Percentiles rank a stretch among this genome's conserved stretches.
Evolutionary conservation across 2,329 filamentous ascomycete genomes (phyloP).

Genomic region (Fusarium nanum): DNA sequence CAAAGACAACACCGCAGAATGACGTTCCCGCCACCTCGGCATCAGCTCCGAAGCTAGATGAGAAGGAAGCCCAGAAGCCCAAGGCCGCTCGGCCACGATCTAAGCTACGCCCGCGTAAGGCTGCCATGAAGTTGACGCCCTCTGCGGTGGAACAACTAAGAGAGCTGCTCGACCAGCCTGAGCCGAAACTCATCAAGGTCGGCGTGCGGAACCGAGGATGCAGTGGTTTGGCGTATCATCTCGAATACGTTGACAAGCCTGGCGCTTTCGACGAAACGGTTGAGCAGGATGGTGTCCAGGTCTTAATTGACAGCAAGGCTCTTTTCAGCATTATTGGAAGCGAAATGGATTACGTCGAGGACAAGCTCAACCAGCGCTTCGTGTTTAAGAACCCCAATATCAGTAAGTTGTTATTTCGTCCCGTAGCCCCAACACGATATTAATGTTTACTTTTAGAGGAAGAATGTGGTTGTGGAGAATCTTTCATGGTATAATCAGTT

Average conservation of each 20-base stretch:
- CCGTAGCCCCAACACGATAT: background rate
- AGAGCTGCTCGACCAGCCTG: constrained; percentile 81
- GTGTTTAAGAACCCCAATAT: constrained; percentile 98
- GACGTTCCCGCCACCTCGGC: constrained; percentile 48
- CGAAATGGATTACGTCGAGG: constrained; percentile 99
- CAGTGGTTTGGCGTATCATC: constrained; percentile 90
- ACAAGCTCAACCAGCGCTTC: constrained; percentile 91
- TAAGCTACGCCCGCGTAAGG: constrained; percentile 76
- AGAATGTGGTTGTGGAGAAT: constrained; percentile 95
- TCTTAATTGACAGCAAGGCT: constrained; percentile 96
- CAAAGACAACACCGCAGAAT: constrained; percentile 28
- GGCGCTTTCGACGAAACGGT: constrained; percentile 90
- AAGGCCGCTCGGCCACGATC: constrained; percentile 59
- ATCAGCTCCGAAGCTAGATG: constrained; percentile 56
- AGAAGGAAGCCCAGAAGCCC: constrained; percentile 75
- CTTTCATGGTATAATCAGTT: constrained; percentile 79
- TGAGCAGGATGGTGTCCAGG: constrained; percentile 95
- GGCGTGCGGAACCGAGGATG: constrained; percentile 95
- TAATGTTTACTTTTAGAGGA: constrained; percentile 75
- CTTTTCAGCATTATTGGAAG: constrained; percentile 98
- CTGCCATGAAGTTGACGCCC: constrained; percentile 87
- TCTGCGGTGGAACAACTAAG: constrained; percentile 83
- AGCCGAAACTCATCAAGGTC: constrained; percentile 92
- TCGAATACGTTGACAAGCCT: constrained; percentile 95
- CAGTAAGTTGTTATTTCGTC: constrained; percentile 72